Evolutionary conservation across 75 land plant species (phyloP).

Genomic region (Cryptomeria japonica): DNA sequence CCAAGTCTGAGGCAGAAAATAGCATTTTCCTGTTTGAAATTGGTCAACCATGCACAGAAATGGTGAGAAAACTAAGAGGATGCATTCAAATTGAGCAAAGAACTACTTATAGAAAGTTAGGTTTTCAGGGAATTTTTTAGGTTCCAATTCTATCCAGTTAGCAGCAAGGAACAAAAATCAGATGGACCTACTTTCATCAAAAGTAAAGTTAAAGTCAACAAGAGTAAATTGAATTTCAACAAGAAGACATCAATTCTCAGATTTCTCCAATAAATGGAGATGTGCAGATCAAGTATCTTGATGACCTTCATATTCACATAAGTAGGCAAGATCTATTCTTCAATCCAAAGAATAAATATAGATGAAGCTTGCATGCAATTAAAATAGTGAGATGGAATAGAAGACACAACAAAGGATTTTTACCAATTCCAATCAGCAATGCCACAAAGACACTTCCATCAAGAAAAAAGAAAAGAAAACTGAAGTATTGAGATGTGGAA

Average conservation of each 20-base stretch:
- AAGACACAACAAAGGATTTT: not conserved
- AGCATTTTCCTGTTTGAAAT: not conserved
- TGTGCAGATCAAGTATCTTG: not conserved
- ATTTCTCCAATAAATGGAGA: not conserved
- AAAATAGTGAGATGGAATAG: not conserved
- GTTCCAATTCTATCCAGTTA: not conserved
- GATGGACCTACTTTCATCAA: not conserved
- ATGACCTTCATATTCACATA: not conserved
- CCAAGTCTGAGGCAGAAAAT: too few species aligned
- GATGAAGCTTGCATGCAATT: not conserved
- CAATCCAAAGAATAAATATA: not conserved
- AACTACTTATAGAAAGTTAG: not conserved
- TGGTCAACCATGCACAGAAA: not conserved
- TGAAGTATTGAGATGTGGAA: not conserved
- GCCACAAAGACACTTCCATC: not conserved
- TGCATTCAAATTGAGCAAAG: too few species aligned
- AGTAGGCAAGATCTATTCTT: not conserved
- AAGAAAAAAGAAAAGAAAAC: not conserved
- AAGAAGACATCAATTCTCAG: not conserved
- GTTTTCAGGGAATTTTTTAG: not conserved
- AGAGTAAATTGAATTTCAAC: not conserved
- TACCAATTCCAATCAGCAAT: not conserved
- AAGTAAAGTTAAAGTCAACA: not conserved
- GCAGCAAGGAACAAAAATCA: not conserved
- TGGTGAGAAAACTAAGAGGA: not conserved